Percentiles rank a stretch among this genome's conserved stretches.
These are phyloP conservation scores for Trichomonas vaginalis DNA, from an alignment of 208 protist genomes.

Conservation along the genomic window DNA sequence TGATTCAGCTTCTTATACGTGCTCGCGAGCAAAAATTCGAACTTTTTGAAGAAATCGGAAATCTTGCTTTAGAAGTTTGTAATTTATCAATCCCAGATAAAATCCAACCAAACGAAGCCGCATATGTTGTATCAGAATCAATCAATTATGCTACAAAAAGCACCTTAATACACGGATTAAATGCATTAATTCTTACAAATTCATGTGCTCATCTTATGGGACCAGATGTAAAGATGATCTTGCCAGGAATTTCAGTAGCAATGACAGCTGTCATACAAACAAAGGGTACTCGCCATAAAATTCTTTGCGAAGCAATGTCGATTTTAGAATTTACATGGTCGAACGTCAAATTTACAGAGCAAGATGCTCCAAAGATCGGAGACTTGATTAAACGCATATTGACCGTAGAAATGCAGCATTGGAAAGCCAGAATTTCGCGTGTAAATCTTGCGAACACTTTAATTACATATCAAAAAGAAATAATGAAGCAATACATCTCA, in stretches of 20 bases:
- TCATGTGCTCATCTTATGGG: neutral
- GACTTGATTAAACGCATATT: neutral
- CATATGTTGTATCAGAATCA: neutral
- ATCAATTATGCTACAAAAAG: neutral
- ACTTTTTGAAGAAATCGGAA: conserved; percentile 13
- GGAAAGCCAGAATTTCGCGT: neutral
- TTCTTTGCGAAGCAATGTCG: neutral
- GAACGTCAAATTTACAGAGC: neutral
- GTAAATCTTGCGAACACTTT: neutral
- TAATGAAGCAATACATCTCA: neutral
- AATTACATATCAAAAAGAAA: neutral
- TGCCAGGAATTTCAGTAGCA: neutral
- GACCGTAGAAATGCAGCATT: neutral
- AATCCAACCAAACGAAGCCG: neutral
- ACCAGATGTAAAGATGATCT: neutral
- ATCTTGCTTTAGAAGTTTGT: neutral
- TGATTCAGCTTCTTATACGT: neutral
- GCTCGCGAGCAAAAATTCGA: neutral
- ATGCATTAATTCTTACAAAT: neutral
- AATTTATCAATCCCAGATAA: neutral
- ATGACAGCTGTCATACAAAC: neutral
- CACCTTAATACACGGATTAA: neutral
- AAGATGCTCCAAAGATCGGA: neutral
- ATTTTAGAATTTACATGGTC: neutral
- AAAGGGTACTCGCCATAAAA: neutral